phyloP scores from a whole-genome alignment of 805 yeast genomes.

The Monosporozyma aerobia region DNA sequence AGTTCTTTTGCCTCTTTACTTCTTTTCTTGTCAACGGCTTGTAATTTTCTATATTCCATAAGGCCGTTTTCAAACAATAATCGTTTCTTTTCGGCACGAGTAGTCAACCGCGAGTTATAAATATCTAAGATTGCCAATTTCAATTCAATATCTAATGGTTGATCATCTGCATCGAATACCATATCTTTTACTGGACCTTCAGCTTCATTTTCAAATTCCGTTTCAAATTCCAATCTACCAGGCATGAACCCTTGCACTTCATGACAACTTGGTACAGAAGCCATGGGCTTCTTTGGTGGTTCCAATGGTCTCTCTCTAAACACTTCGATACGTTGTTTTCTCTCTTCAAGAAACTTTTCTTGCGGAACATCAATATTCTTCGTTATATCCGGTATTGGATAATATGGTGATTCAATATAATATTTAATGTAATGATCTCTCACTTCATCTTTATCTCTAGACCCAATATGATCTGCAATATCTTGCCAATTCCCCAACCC shows the following conservation, averaged over 20 bases:
- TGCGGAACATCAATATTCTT: slow-evolving; percentile 61
- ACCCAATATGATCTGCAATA: slow-evolving; percentile 92
- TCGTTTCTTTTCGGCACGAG: slow-evolving; percentile 90
- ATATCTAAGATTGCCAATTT: slow-evolving; percentile 82
- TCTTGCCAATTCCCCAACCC: slow-evolving; percentile 99
- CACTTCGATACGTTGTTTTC: slow-evolving; percentile 64
- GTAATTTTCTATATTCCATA: slow-evolving; percentile 76
- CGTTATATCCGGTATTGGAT: slow-evolving; percentile 85
- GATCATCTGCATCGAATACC: slow-evolving; percentile 91
- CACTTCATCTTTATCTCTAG: slow-evolving; percentile 85
- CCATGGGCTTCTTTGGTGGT: slow-evolving; percentile 79
- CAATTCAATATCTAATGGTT: slow-evolving; percentile 77
- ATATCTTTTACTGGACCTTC: slow-evolving; percentile 90
- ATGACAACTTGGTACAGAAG: slow-evolving; percentile 92
- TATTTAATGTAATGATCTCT: slow-evolving; percentile 68
- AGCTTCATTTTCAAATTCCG: slow-evolving; percentile 94
- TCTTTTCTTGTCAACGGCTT: slow-evolving; percentile 74
- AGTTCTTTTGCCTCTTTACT: slow-evolving; percentile 85
- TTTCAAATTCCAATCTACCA: slow-evolving; percentile 93
- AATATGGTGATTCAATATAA: slow-evolving; percentile 59
- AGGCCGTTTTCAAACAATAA: slow-evolving; percentile 64
- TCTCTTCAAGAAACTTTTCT: slow-evolving; percentile 53
- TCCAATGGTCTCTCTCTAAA: slow-evolving; percentile 69
- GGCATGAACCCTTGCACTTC: slow-evolving; percentile 99
- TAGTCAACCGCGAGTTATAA: slow-evolving; percentile 78